These are phyloP conservation scores for Alternaria postmessia DNA, from an alignment of 2,329 filamentous ascomycete species.

Conservation along the genomic window DNA sequence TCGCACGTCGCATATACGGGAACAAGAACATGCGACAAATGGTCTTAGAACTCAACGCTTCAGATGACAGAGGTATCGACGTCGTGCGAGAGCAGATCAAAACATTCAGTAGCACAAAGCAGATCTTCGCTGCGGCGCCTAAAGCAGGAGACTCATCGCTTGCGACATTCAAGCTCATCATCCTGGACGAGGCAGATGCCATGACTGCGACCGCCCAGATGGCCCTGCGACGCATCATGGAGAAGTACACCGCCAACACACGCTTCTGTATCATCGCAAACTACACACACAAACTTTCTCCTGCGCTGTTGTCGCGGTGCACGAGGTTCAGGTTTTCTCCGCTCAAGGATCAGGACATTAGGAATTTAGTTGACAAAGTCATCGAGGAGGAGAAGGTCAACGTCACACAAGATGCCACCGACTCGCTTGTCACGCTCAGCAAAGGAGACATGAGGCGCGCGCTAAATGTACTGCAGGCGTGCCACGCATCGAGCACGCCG, in stretches of 20 bases:
- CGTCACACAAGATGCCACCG: constrained; percentile 80
- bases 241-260: constrained; percentile 98
- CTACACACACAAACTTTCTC: constrained; percentile 97
- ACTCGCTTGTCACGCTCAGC: constrained; percentile 84
- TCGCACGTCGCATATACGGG: constrained; percentile 93
- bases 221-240: constrained; percentile 96
- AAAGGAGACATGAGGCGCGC: constrained; percentile 97
- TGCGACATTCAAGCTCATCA: constrained; percentile 91
- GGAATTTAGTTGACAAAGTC: constrained; percentile 85
- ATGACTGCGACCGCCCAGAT: constrained; percentile 99
- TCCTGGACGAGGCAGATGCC: constrained; percentile 97
- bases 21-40: constrained; percentile 93
- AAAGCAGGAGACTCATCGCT: constrained; percentile 60
- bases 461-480: constrained; percentile 94
- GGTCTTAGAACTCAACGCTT: constrained; percentile 97
- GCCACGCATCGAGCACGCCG: constrained; percentile 85
- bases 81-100: constrained; percentile 98
- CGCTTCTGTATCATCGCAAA: constrained; percentile 99
- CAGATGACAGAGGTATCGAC: constrained; percentile 96
- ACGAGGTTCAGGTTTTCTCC: constrained; percentile 96
- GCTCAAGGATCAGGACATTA: constrained; percentile 86
- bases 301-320: constrained; percentile 89
- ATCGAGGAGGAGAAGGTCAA: constrained; percentile 86
- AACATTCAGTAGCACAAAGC: constrained; percentile 97
- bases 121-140: constrained; percentile 81